Evolutionary conservation across 1,284 basidiomycete genomes (phyloP).

Genomic region (Mycena citricolor): DNA sequence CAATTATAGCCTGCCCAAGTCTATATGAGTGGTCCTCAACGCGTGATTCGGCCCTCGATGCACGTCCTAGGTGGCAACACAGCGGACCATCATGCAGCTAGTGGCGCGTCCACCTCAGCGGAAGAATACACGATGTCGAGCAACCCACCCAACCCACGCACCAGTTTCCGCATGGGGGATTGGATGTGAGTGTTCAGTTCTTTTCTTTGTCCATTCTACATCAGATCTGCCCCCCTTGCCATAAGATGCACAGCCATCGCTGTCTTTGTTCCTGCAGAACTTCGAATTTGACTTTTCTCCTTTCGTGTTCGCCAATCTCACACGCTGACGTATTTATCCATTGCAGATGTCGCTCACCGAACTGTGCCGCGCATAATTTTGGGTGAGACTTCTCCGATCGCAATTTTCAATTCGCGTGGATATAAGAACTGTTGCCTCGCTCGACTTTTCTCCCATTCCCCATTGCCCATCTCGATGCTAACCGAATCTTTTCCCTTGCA

Average conservation of each 20-base stretch:
- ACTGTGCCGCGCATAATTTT: slow-evolving; percentile 73
- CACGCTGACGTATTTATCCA: slow-evolving; percentile 27
- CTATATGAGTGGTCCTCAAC: slow-evolving; percentile 23
- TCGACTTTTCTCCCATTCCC: slow-evolving; percentile 12
- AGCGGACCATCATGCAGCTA: no score
- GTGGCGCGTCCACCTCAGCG: slow-evolving; percentile 1
- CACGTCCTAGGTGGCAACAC: slow-evolving; percentile 7
- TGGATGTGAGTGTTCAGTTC: slow-evolving; percentile 64
- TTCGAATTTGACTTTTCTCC: slow-evolving; percentile 19
- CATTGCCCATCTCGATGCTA: slow-evolving; percentile 31
- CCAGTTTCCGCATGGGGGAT: slow-evolving; percentile 69
- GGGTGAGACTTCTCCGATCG: slow-evolving; percentile 48
- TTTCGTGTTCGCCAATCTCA: slow-evolving; percentile 20
- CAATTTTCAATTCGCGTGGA: slow-evolving; percentile 14
- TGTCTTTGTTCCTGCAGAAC: background rate
- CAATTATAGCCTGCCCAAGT: slow-evolving; percentile 11
- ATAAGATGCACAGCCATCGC: background rate
- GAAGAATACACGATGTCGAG: slow-evolving; percentile 58
- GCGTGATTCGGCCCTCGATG: slow-evolving; percentile 16
- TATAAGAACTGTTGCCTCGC: slow-evolving; percentile 16
- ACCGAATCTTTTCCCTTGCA: slow-evolving; percentile 46
- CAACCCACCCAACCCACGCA: slow-evolving; percentile 75
- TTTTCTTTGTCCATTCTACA: slow-evolving; percentile 18
- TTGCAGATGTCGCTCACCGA: slow-evolving; percentile 55
- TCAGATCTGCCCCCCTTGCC: background rate